Conservation (phyloP, 495 filamentous ascomycete genomes). For the Penicillium herquei region DNA sequence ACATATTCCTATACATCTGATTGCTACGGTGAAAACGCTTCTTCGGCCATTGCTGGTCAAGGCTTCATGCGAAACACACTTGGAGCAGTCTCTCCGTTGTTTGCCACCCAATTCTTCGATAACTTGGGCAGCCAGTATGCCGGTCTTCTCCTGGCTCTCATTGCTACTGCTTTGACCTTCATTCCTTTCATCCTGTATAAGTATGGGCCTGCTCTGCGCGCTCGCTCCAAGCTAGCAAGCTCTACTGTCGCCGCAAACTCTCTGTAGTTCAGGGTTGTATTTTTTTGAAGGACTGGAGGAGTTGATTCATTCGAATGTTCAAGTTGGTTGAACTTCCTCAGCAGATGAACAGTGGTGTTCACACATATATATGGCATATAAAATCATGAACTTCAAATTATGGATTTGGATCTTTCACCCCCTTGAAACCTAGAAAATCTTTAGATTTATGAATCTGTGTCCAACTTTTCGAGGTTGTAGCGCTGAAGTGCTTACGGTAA, state of each 20-base stretch:
- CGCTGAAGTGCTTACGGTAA: too few relatives aligned
- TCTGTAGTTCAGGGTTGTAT: background rate
- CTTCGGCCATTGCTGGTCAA: conserved; percentile 48
- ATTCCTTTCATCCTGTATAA: conserved; percentile 44
- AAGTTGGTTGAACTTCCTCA: background rate
- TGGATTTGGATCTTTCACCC: background rate
- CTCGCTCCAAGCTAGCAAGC: conserved; percentile 32
- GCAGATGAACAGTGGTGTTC: background rate
- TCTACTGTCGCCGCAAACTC: conserved; percentile 6
- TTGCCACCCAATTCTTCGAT: conserved; percentile 48
- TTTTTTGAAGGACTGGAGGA: background rate
- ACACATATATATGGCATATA: background rate
- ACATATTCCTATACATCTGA: conserved; percentile 43
- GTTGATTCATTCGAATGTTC: background rate
- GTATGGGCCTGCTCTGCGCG: conserved; percentile 40
- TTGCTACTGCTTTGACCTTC: conserved; percentile 38
- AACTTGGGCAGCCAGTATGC: conserved; percentile 45
- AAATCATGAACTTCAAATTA: background rate
- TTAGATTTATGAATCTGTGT: too few relatives aligned
- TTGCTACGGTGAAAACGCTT: conserved; percentile 46
- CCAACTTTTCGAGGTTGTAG: too few relatives aligned
- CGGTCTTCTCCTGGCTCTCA: conserved; percentile 39
- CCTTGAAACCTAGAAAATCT: background rate
- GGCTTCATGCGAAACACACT: conserved; percentile 50
- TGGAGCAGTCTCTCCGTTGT: conserved; percentile 50